phyloP scores from a whole-genome alignment of 495 filamentous ascomycete genomes.

The Pseudevernia furfuracea region DNA sequence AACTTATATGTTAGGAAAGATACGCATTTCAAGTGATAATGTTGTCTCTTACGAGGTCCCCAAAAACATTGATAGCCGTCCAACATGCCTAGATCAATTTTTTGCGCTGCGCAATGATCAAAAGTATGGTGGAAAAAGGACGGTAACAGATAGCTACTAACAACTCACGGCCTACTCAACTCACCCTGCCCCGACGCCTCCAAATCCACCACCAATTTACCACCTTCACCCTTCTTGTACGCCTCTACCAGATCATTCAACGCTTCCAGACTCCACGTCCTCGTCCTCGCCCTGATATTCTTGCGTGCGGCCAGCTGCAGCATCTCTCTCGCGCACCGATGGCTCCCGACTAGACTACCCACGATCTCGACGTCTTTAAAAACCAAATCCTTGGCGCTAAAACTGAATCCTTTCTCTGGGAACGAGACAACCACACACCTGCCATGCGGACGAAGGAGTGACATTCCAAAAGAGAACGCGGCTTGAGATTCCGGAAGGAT shows the following conservation, averaged over 20 bases:
- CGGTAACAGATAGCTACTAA: not conserved
- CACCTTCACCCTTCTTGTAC: conserved; percentile 1
- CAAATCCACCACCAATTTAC: conserved; percentile 6
- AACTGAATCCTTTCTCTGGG: not conserved
- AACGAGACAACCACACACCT: conserved; percentile 4
- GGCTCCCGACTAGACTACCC: not conserved
- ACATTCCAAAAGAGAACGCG: not conserved
- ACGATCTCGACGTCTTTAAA: conserved; percentile 5
- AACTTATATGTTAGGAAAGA: too few species aligned
- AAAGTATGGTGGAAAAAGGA: too few species aligned
- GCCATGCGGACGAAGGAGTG: not conserved
- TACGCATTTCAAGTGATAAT: too few species aligned
- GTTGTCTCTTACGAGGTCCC: too few species aligned
- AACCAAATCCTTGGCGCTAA: conserved; percentile 1
- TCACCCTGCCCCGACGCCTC: not conserved
- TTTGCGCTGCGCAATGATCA: too few species aligned
- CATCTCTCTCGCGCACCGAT: conserved; percentile 1
- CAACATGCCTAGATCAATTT: too few species aligned
- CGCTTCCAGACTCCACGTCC: not conserved
- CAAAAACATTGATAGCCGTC: too few species aligned
- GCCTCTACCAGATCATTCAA: conserved; percentile 8
- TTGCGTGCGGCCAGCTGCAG: not conserved
- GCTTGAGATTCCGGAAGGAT: conserved; percentile 3
- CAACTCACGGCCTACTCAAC: not conserved
- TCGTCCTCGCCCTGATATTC: not conserved